A percentile compares a stretch with the other conserved stretches of the same genome.
Conservation (phyloP, 495 filamentous ascomycete species). For the Penicillium longicatenatum region DNA sequence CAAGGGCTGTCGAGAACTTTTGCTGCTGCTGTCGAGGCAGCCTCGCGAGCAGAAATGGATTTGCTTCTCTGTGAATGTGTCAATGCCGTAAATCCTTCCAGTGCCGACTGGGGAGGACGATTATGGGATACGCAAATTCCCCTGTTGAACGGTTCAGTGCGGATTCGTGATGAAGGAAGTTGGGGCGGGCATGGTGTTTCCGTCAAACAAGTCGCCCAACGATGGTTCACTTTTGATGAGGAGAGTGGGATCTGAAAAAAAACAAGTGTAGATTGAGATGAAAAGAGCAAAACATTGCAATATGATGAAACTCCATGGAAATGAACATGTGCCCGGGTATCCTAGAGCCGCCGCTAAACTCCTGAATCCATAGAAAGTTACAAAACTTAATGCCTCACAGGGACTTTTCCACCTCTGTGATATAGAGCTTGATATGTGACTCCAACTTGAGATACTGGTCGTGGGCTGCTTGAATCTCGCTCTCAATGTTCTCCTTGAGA, state of each 20-base stretch:
- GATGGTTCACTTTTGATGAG: conserved; percentile 70
- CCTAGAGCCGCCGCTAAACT: conserved; percentile 45
- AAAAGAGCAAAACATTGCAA: conserved; percentile 15
- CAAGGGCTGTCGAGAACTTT: conserved; percentile 76
- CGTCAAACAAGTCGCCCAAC: conserved; percentile 60
- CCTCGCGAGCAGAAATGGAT: conserved; percentile 35
- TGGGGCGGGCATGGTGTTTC: conserved; percentile 72
- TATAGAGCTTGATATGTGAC: conserved; percentile 94
- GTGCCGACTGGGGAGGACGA: conserved; percentile 34
- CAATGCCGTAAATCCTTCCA: conserved; percentile 32
- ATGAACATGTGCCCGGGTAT: conserved; percentile 43
- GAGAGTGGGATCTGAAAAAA: not conserved
- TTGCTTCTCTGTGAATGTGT: conserved; percentile 46
- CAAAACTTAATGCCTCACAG: conserved; percentile 50
- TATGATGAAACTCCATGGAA: conserved; percentile 27
- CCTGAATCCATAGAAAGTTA: conserved; percentile 29
- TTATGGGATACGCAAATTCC: conserved; percentile 60
- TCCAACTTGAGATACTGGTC: conserved; percentile 96
- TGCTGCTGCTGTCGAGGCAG: conserved; percentile 67
- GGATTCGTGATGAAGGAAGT: conserved; percentile 54
- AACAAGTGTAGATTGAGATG: conserved; percentile 11
- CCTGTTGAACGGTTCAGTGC: conserved; percentile 61
- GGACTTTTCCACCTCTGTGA: conserved; percentile 97
- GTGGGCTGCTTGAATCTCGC: conserved; percentile 81
- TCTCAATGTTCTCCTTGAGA: conserved; percentile 94